Conservation (phyloP, 805 yeast species). For the Diddensiella caesifluorescens region DNA sequence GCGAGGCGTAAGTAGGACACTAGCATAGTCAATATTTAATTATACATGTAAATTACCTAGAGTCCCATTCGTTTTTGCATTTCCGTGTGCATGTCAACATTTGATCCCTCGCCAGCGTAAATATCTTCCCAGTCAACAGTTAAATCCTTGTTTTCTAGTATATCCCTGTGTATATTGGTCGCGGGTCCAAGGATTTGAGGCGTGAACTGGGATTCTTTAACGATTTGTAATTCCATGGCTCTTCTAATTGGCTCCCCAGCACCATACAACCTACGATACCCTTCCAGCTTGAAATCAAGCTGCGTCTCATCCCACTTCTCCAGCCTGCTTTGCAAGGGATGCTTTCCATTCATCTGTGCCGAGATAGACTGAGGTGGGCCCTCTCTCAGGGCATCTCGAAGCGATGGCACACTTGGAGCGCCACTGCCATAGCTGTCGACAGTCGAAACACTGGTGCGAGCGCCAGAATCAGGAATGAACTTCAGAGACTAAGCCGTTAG, state of each 20-base stretch:
- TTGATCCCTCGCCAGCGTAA: conserved; percentile 44
- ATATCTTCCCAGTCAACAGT: conserved; percentile 92
- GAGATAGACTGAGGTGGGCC: conserved; percentile 45
- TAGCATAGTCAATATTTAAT: not conserved
- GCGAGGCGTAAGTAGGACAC: conserved; percentile 30
- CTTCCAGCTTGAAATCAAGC: conserved; percentile 62
- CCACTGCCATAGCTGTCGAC: conserved; percentile 34
- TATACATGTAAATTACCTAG: conserved; percentile 7
- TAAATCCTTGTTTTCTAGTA: conserved; percentile 70
- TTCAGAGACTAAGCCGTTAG: conserved; percentile 14
- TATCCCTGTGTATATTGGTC: conserved; percentile 63
- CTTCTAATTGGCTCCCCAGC: conserved; percentile 91
- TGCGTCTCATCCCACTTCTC: conserved; percentile 77
- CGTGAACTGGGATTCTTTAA: conserved; percentile 61
- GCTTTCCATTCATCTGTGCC: conserved; percentile 40
- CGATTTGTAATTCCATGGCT: conserved; percentile 78
- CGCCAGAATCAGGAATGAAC: conserved; percentile 14
- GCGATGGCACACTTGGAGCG: conserved; percentile 55
- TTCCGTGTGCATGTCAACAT: conserved; percentile 62
- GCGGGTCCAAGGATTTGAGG: conserved; percentile 60
- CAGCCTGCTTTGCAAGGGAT: conserved; percentile 78
- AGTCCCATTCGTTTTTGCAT: conserved; percentile 53
- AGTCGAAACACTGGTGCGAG: conserved; percentile 9
- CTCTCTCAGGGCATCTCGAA: conserved; percentile 50
- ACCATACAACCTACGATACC: conserved; percentile 79